Evolutionary conservation across 2,329 filamentous ascomycete genomes (phyloP), one percentile per base, ranked within the genome.

Genomic region (Penicillium sp.): DNA sequence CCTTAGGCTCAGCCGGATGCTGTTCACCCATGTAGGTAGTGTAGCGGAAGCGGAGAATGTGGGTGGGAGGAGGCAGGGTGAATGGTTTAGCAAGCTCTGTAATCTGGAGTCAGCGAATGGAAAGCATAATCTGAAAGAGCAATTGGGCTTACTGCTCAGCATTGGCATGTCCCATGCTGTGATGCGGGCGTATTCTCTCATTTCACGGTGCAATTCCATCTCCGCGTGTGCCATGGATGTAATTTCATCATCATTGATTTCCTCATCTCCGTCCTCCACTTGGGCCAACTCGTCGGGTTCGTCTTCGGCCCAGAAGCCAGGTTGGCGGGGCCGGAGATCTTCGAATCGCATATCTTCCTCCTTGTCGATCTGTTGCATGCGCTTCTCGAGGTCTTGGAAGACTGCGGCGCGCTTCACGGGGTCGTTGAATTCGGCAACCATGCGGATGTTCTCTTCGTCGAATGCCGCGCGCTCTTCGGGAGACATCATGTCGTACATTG

Each of bases 111-210:
- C 39, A 58, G 55, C 35, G 19, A 55, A 36, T 50, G 41, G 38
- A 26, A 27, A 29, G 10, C 5, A 11, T 23, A 26, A 19, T 2
- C 5, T 3, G n/a, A 9, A 27, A 18, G 8, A 26, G 23, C 32
- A 29, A 26, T 47, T 38, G 30, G 46, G 47, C 90, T 73, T 83
- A 96, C 92, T 89, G 55, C 87, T 85, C 56, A 99, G 79, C 59
- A 96, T 77, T 9, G 94, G 94, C 88, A 99, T 90, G 74, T 99
- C 94, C 92, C 94, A 99, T 23, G 91, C 91, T 43, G 89, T 86
- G 63, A 96, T 80, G 48, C 94, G 84, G 44, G 89, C 87, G 72
- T 96, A 97, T 67, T 96, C 86, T 78, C 94, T 84, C 70, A 93
- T 81, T 74, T 97, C 92, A 59, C 93, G 83, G 67, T 95, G 87